A percentile compares a stretch with the other conserved stretches of the same genome.
Conservation (phyloP, 768 basidiomycete species). For the Trametes cubensis region DNA sequence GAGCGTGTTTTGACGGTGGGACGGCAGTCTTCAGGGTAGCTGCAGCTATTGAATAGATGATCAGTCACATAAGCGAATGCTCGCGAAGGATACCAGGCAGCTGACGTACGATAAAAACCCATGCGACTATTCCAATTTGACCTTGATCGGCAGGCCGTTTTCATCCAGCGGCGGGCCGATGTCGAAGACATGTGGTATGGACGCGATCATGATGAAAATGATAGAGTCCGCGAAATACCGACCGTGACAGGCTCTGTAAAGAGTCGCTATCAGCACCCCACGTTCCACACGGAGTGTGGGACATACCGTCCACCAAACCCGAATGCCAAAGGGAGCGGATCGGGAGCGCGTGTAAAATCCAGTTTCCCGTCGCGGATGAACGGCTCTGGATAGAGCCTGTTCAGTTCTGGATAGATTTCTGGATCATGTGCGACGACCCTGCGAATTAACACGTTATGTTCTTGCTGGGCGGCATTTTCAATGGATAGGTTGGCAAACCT, state of each 20-base stretch:
- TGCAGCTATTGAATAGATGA: not conserved
- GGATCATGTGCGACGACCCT: constrained; percentile 79
- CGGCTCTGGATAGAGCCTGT: constrained; percentile 81
- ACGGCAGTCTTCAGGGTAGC: constrained; percentile 8
- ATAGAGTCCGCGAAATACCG: constrained; percentile 14
- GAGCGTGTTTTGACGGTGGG: constrained; percentile 12
- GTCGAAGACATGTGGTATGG: constrained; percentile 24
- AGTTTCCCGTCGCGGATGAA: constrained; percentile 58
- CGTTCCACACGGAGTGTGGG: not conserved
- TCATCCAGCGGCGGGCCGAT: constrained; percentile 20
- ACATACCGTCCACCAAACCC: constrained; percentile 30
- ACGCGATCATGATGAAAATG: constrained; percentile 21
- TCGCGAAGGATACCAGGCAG: not conserved
- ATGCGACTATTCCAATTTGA: not conserved
- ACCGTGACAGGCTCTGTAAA: constrained; percentile 23
- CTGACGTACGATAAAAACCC: constrained; percentile 12
- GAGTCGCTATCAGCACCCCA: too few species aligned
- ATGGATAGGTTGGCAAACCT: too few species aligned
- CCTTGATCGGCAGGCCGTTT: not conserved
- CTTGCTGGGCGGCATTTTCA: too few species aligned
- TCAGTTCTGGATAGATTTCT: constrained; percentile 83
- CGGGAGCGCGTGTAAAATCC: constrained; percentile 49
- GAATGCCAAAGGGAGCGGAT: constrained; percentile 26
- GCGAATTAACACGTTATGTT: not conserved
- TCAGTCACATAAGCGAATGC: too few species aligned